Base-by-base conservation (phyloP, 1,284 basidiomycete genomes). In the Tetrapyrgos nigripes region DNA sequence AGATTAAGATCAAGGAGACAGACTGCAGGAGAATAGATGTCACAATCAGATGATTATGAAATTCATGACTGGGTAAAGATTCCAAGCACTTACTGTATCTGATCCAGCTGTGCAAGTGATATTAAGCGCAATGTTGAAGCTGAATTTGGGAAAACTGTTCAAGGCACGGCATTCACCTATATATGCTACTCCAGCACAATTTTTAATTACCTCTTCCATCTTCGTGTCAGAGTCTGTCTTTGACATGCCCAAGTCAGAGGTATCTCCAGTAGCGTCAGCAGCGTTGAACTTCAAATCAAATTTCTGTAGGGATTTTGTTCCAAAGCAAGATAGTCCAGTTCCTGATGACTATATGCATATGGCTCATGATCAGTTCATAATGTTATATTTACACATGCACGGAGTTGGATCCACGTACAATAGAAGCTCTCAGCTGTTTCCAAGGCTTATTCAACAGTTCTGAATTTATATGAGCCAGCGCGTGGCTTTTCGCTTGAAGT, bases 31-130 rank as follows among this genome's bases (percentile, higher is more conserved):
- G 31, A 14, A 8, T 33, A 33, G 31, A 33, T 8, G 8, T 8
- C 14, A 33, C 14, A 14, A 8, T 33, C 8, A 33, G 31, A 33
- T 8, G 31, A 33, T 8, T 8, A 8, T 33, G 8, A 8, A 33
- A 8, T 33, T 40, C 13, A 17, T 9, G 14, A 40, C 19, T 5
- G 6, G 17, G 4, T 9, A 40, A 40, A 40, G 8, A 40, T 9
- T n/a, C n/a, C n/a, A 17, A 9, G 4, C 6, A 40, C 70, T 45
- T 33, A 72, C 72, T n/a, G 72, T 73, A 50, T 74, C 72, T 23
- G 70, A 68, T 21, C 70, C 72, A 57, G 68, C 71, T 72, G 23
- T 13, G 33, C 19, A 3, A 26, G 17, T 48, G 8, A 33, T 8
- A 33, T 33, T 14, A 33, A n/a, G n/a, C n/a, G n/a, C n/a, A n/a